Evolutionary conservation across 1,284 basidiomycete species (phyloP).

Genomic region (Tranzscheliella williamsii): DNA sequence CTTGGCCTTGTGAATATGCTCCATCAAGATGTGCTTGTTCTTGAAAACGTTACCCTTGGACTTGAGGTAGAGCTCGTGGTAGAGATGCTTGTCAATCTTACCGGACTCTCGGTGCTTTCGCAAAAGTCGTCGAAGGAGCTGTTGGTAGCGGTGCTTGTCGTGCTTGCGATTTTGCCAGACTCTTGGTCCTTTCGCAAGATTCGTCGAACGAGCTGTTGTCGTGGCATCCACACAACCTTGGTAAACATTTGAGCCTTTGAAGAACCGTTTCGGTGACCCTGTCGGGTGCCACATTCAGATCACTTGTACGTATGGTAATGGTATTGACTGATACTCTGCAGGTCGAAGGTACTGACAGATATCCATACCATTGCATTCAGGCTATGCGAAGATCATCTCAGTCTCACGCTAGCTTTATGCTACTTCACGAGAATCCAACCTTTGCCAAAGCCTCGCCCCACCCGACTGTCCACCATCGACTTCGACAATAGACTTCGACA

Average conservation of each 20-base stretch:
- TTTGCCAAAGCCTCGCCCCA: too few relatives aligned
- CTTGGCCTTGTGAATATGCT: constrained; percentile 94
- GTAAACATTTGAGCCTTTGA: constrained; percentile 96
- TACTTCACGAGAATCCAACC: too few relatives aligned
- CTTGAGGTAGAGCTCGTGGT: constrained; percentile 99
- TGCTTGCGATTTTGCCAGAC: too few relatives aligned
- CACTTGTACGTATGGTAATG: too few relatives aligned
- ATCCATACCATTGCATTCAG: too few relatives aligned
- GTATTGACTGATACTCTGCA: too few relatives aligned
- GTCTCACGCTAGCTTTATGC: too few relatives aligned
- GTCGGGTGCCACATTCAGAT: constrained; percentile 95
- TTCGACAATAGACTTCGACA: too few relatives aligned
- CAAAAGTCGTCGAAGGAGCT: constrained; percentile 89
- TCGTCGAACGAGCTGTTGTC: constrained; percentile 93
- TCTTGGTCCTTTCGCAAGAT: constrained; percentile 97
- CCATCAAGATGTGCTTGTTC: constrained; percentile 91
- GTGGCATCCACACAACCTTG: constrained; percentile 98
- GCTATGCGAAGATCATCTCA: too few relatives aligned
- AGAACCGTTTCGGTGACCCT: constrained; percentile 98
- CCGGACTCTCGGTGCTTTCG: constrained; percentile 98
- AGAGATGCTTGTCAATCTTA: constrained; percentile 99
- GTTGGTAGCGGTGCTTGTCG: too few relatives aligned
- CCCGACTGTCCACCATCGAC: too few relatives aligned
- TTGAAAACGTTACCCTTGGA: constrained; percentile 99
- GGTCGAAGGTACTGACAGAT: too few relatives aligned